Conservation (phyloP, 2,329 filamentous ascomycete species). For the Cordyceps pruinosa region DNA sequence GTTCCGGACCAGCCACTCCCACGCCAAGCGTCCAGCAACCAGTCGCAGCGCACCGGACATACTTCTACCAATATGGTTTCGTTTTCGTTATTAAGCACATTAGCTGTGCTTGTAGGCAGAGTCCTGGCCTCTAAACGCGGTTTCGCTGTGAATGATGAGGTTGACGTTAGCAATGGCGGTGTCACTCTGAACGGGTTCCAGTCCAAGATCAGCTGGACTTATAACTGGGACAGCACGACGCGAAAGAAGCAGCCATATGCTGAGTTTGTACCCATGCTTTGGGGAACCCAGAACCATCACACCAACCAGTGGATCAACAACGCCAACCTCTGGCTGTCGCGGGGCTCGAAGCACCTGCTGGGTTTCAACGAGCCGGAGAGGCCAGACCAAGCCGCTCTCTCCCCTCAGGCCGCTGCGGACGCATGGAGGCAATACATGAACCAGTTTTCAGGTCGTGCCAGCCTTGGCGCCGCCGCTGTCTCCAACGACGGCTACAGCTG, state of each 20-base stretch:
- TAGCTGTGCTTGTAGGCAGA: constrained; percentile 39
- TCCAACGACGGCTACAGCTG: constrained; percentile 40
- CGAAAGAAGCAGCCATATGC: constrained; percentile 15
- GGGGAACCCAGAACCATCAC: constrained; percentile 16
- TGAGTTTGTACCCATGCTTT: constrained; percentile 21
- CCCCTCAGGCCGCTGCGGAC: constrained; percentile 28
- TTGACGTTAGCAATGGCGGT: constrained; percentile 17
- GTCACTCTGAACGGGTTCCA: constrained; percentile 1
- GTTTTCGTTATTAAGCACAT: constrained; percentile 43
- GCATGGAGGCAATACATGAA: constrained; percentile 36
- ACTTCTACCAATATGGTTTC: constrained; percentile 34
- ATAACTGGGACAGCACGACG: constrained; percentile 21
- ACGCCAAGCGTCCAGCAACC: no score
- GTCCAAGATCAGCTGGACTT: constrained; percentile 19
- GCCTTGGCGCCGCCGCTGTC: constrained; percentile 40
- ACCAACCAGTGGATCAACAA: constrained; percentile 16
- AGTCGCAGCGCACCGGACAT: no score
- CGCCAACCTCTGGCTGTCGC: constrained; percentile 9
- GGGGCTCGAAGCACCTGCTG: constrained; percentile 18
- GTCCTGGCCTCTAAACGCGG: constrained; percentile 40
- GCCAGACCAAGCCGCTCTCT: constrained; percentile 19
- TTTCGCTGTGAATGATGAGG: constrained; percentile 39
- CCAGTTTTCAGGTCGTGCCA: constrained; percentile 35
- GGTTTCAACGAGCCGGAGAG: constrained; percentile 21
- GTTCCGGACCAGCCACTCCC: neutral